Evolutionary conservation across 2,329 filamentous ascomycete genomes (phyloP).

Genomic region (Microsporum audouinii): DNA sequence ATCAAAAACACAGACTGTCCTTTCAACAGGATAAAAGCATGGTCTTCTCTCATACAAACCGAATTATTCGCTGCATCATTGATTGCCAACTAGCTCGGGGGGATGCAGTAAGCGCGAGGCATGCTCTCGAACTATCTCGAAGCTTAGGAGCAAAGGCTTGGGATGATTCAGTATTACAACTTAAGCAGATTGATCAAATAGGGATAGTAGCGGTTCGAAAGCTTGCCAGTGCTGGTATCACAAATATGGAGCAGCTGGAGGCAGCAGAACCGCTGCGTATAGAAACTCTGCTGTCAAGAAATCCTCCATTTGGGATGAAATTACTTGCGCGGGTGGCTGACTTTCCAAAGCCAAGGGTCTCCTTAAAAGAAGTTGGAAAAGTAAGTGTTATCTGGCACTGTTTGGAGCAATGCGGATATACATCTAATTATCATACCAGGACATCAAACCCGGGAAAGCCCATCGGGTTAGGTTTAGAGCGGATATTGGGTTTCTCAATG

Average conservation of each 20-base stretch:
- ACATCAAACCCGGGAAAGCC: constrained; percentile 28
- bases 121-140: constrained; percentile 64
- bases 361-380: constrained; percentile 40
- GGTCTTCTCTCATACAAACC: constrained; percentile 57
- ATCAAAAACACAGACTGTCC: constrained; percentile 43
- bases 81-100: constrained; percentile 54
- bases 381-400: constrained; percentile 21
- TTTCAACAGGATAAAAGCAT: constrained; percentile 49
- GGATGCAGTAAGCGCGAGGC: constrained; percentile 57
- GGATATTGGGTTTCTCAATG: constrained; percentile 61
- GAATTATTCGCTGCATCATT: constrained; percentile 62
- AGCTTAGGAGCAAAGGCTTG: constrained; percentile 64
- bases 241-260: constrained; percentile 59
- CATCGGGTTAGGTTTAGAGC: constrained; percentile 53
- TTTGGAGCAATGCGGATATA: not conserved
- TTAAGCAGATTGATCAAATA: constrained; percentile 71
- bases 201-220: constrained; percentile 66
- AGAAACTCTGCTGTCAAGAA: constrained; percentile 63
- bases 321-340: constrained; percentile 52
- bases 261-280: constrained; percentile 57
- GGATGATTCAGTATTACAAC: constrained; percentile 70
- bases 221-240: constrained; percentile 59
- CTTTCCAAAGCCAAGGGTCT: constrained; percentile 59
- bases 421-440: constrained; percentile 15
- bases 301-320: constrained; percentile 70